Conservation (phyloP, 2,329 filamentous ascomycete species). For the Ophiostoma sp. region DNA sequence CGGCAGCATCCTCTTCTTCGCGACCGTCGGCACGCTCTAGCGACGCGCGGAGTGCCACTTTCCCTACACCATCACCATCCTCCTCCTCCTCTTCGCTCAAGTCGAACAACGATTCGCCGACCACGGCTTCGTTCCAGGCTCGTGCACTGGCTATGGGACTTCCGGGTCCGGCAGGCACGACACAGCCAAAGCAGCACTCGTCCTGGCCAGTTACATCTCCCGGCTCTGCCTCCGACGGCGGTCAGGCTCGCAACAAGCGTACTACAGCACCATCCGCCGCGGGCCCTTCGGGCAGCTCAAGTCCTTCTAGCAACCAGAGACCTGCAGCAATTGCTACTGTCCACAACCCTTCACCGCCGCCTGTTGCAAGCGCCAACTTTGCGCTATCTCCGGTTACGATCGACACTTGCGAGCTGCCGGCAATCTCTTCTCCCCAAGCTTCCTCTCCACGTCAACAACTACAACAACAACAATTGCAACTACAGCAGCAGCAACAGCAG, state of each 20-base stretch:
- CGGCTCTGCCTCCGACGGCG: background rate
- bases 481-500: background rate
- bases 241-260: background rate
- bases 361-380: conserved; percentile 16
- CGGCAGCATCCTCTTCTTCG: background rate
- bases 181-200: background rate
- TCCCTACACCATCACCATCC: conserved; percentile 21
- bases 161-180: background rate
- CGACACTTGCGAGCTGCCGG: conserved; percentile 22
- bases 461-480: background rate
- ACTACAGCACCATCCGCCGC: background rate
- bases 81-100: conserved; percentile 18
- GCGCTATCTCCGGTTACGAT: conserved; percentile 23
- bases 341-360: background rate
- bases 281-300: background rate
- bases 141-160: conserved; percentile 31
- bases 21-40: conserved; percentile 28
- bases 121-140: conserved; percentile 39
- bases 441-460: background rate
- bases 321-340: background rate
- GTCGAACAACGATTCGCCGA: conserved; percentile 4
- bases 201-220: background rate
- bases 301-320: background rate
- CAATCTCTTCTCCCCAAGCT: background rate
- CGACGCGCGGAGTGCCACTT: background rate